A percentile compares a stretch with the other conserved stretches of the same genome.
phyloP scores from a whole-genome alignment of 177 flowering plant genomes.

The Tripterygium wilfordii region DNA sequence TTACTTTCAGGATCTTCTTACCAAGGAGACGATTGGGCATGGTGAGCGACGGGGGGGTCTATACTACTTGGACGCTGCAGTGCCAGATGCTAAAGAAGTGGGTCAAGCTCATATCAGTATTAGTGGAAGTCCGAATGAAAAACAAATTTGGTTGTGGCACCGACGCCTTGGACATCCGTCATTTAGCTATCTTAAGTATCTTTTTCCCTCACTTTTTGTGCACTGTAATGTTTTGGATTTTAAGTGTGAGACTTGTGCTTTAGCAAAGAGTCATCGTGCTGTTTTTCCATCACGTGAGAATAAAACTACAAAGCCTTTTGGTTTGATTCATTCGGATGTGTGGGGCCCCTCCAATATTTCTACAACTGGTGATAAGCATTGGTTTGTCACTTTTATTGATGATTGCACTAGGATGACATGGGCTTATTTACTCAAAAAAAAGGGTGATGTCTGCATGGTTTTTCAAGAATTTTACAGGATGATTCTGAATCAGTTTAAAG shows the following conservation, averaged over 20 bases:
- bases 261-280: constrained; percentile 1
- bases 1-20: background rate
- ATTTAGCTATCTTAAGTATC: constrained; percentile 1
- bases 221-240: background rate
- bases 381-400: constrained; percentile 4
- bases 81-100: no score
- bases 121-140: background rate
- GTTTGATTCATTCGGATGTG: constrained; percentile 4
- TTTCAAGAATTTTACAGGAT: background rate
- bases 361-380: background rate
- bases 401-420: constrained; percentile 5
- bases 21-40: background rate
- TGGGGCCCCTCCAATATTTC: background rate
- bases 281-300: background rate
- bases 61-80: constrained; percentile 1
- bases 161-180: constrained; percentile 5
- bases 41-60: constrained; percentile 1
- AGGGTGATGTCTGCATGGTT: background rate
- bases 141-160: constrained; percentile 4
- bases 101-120: background rate
- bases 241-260: constrained; percentile 4
- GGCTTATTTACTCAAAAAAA: background rate
- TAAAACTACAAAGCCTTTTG: background rate
- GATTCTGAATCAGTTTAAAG: background rate
- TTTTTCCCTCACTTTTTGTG: background rate